phyloP scores from a whole-genome alignment of 768 basidiomycete genomes.

The Termitomyces heimii region DNA sequence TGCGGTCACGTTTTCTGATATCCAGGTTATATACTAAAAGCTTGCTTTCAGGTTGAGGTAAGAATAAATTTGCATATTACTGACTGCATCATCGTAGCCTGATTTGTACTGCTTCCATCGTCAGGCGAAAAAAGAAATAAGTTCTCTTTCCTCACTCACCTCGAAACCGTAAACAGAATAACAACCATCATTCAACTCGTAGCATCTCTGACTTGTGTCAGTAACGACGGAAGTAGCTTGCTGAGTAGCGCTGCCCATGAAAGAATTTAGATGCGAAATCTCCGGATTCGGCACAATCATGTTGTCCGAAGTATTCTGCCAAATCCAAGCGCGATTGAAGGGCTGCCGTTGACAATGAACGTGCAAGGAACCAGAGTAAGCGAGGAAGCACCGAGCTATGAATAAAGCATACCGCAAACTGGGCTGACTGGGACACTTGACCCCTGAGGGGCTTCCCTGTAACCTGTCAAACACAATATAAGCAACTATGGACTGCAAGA shows the following conservation, averaged over 20 bases:
- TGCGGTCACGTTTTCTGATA: conserved; percentile 52
- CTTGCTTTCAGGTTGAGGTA: neutral
- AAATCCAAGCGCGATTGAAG: conserved; percentile 63
- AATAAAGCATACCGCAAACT: conserved; percentile 55
- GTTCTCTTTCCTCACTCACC: conserved; percentile 24
- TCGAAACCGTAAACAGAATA: conserved; percentile 76
- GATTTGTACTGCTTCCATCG: conserved; percentile 29
- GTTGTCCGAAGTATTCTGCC: conserved; percentile 56
- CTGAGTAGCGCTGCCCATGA: conserved; percentile 64
- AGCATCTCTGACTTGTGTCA: conserved; percentile 62
- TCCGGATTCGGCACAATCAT: conserved; percentile 47
- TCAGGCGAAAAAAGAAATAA: neutral
- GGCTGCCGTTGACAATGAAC: conserved; percentile 36
- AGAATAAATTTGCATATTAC: conserved; percentile 13
- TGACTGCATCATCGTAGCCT: conserved; percentile 56
- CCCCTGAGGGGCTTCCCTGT: conserved; percentile 39
- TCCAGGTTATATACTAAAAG: conserved; percentile 73
- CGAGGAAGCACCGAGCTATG: neutral
- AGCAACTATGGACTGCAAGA: conserved; percentile 5
- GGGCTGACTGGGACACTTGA: conserved; percentile 76
- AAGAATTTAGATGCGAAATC: conserved; percentile 53
- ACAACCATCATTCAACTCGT: conserved; percentile 50
- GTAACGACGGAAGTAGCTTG: conserved; percentile 75
- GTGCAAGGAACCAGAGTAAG: conserved; percentile 1
- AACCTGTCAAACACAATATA: conserved; percentile 27